phyloP scores from a whole-genome alignment of 495 filamentous ascomycete species.

The Viridothelium virens region DNA sequence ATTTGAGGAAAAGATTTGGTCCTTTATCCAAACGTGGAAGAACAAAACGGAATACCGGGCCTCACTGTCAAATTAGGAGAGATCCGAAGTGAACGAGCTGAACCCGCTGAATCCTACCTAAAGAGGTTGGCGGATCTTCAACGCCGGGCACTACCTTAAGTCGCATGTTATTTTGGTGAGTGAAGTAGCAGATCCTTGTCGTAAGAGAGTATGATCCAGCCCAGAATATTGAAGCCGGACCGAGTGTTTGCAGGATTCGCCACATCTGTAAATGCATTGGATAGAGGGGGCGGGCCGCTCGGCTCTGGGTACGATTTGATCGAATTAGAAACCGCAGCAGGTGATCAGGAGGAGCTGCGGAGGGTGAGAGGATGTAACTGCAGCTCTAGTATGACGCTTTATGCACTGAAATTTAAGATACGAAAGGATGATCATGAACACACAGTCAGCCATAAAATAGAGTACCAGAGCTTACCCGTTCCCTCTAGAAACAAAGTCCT shows the following conservation, averaged over 20 bases:
- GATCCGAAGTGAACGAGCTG: not conserved
- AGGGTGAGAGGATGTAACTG: not conserved
- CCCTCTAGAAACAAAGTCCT: too few relatives aligned
- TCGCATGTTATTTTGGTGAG: not conserved
- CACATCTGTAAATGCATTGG: not conserved
- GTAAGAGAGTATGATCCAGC: not conserved
- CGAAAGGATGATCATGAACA: not conserved
- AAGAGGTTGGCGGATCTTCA: not conserved
- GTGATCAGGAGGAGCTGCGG: not conserved
- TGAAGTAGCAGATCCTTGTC: conserved; percentile 2
- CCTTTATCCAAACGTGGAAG: not conserved
- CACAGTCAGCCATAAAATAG: not conserved
- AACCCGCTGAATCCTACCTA: not conserved
- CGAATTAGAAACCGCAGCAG: not conserved
- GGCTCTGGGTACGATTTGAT: not conserved
- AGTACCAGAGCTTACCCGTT: too few relatives aligned
- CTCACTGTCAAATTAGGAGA: not conserved
- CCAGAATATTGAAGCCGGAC: not conserved
- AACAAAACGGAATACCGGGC: not conserved
- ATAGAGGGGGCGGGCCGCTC: not conserved
- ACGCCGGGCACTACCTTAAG: not conserved
- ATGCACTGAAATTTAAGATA: not conserved
- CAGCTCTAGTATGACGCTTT: not conserved
- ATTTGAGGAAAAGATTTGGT: not conserved
- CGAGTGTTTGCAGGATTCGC: not conserved